Percentiles rank a stretch among this genome's conserved stretches.
These are phyloP conservation scores for Moelleriella libera DNA, from an alignment of 2,329 filamentous ascomycete genomes.

Conservation along the genomic window DNA sequence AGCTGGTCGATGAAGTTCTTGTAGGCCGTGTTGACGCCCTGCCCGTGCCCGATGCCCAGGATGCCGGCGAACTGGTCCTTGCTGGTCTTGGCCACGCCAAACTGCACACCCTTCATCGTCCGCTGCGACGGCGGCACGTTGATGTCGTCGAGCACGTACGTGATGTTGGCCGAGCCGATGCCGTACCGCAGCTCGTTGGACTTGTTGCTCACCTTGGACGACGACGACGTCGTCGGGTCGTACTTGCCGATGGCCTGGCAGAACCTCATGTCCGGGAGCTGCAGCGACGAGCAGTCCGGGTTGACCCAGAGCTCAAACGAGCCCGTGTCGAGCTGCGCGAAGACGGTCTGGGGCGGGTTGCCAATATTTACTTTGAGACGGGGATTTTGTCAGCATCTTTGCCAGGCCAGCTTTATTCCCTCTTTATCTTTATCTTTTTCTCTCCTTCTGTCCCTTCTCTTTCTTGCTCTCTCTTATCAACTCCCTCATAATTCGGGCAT, in stretches of 20 bases:
- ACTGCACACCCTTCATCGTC: conserved; percentile 35
- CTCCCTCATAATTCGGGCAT: too few relatives aligned
- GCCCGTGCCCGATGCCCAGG: conserved; percentile 59
- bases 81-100: conserved; percentile 45
- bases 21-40: conserved; percentile 30
- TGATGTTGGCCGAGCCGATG: conserved; percentile 34
- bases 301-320: conserved; percentile 52
- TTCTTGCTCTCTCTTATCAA: too few relatives aligned
- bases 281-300: conserved; percentile 34
- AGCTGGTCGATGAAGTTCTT: conserved; percentile 38
- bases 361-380: conserved; percentile 33
- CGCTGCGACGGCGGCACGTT: conserved; percentile 23
- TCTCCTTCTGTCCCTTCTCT: too few relatives aligned
- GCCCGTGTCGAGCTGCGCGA: conserved; percentile 43
- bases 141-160: conserved; percentile 33
- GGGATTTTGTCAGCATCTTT: neutral
- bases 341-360: conserved; percentile 37
- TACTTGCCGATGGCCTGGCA: conserved; percentile 32
- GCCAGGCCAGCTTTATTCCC: too few relatives aligned
- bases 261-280: conserved; percentile 23
- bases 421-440: too few relatives aligned
- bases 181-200: conserved; percentile 32
- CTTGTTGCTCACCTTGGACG: conserved; percentile 16
- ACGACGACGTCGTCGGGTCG: conserved; percentile 25
- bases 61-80: conserved; percentile 42